These are phyloP conservation scores for Podospora australis DNA, from an alignment of 495 filamentous ascomycete species.

Conservation along the genomic window DNA sequence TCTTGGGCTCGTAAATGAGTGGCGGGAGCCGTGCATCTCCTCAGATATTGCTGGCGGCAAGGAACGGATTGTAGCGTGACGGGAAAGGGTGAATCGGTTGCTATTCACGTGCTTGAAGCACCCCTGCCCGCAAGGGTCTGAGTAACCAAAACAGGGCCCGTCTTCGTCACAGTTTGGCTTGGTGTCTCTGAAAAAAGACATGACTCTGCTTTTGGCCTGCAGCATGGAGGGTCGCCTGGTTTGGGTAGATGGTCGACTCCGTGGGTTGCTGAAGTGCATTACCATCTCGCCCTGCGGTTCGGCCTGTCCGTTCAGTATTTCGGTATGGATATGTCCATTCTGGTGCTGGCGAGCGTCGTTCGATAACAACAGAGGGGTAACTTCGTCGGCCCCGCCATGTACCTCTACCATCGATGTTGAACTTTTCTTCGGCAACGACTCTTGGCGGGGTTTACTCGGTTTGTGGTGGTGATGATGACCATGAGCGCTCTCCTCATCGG, in stretches of 20 bases:
- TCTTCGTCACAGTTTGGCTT: constrained; percentile 64
- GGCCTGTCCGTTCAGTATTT: constrained; percentile 1
- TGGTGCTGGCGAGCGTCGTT: not conserved
- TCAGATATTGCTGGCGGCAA: constrained; percentile 13
- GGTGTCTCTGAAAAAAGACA: constrained; percentile 59
- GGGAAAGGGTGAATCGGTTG: constrained; percentile 21
- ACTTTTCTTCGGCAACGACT: constrained; percentile 20
- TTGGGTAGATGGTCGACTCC: constrained; percentile 1
- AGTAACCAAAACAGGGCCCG: constrained; percentile 77
- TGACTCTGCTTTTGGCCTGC: constrained; percentile 45
- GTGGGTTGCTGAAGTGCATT: constrained; percentile 7
- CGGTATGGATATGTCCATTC: constrained; percentile 10
- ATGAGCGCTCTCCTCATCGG: constrained; percentile 19
- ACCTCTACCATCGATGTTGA: constrained; percentile 22
- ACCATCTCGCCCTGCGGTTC: constrained; percentile 6
- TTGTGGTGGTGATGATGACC: constrained; percentile 21
- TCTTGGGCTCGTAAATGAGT: constrained; percentile 20
- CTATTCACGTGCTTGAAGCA: constrained; percentile 55
- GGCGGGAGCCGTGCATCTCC: constrained; percentile 11
- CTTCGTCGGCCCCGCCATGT: constrained; percentile 16
- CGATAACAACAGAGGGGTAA: constrained; percentile 23
- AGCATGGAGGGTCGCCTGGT: constrained; percentile 40
- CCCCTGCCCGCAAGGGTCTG: constrained; percentile 77
- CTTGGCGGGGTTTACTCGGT: constrained; percentile 10
- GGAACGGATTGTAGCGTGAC: constrained; percentile 17